phyloP scores from a whole-genome alignment of 805 yeast genomes.

The Clavispora fructus region DNA sequence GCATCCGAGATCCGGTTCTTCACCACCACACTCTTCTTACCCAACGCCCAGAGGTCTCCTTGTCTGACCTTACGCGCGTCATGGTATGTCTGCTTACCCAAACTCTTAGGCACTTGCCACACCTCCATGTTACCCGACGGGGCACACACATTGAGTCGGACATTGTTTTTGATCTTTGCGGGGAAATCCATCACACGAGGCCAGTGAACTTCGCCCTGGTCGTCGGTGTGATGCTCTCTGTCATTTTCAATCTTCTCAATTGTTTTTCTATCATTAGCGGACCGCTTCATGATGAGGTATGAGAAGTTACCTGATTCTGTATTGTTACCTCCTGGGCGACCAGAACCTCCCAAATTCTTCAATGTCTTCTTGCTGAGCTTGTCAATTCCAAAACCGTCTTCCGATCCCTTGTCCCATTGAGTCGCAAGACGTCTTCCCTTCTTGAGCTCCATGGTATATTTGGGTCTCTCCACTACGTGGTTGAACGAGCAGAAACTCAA shows the following conservation, averaged over 20 bases:
- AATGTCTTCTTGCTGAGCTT: slow-evolving; percentile 23
- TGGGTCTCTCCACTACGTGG: slow-evolving; percentile 71
- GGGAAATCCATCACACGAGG: slow-evolving; percentile 75
- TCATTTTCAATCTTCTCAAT: slow-evolving; percentile 37
- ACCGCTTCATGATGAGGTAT: slow-evolving; percentile 67
- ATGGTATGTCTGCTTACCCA: slow-evolving; percentile 69
- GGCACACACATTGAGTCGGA: slow-evolving; percentile 71
- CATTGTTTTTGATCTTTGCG: slow-evolving; percentile 74
- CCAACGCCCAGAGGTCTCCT: slow-evolving; percentile 82
- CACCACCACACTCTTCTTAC: slow-evolving; percentile 29
- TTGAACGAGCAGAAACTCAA: slow-evolving; percentile 72
- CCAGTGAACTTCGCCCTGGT: slow-evolving; percentile 37
- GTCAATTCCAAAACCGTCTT: slow-evolving; percentile 51
- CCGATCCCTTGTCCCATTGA: slow-evolving; percentile 57
- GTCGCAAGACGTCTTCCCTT: slow-evolving; percentile 72
- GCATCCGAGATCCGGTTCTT: slow-evolving; percentile 27
- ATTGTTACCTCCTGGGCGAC: slow-evolving; percentile 68
- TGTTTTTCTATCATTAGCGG: slow-evolving; percentile 37
- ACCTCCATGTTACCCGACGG: slow-evolving; percentile 76
- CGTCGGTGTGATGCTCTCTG: slow-evolving; percentile 23
- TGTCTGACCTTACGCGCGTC: slow-evolving; percentile 83
- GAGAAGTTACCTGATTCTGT: slow-evolving; percentile 69
- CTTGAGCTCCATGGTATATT: slow-evolving; percentile 75
- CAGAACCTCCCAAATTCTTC: slow-evolving; percentile 58
- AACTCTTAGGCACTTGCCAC: slow-evolving; percentile 81